These are phyloP conservation scores for Aspergillus uvarum DNA, from an alignment of 2,329 filamentous ascomycete genomes.

Conservation along the genomic window DNA sequence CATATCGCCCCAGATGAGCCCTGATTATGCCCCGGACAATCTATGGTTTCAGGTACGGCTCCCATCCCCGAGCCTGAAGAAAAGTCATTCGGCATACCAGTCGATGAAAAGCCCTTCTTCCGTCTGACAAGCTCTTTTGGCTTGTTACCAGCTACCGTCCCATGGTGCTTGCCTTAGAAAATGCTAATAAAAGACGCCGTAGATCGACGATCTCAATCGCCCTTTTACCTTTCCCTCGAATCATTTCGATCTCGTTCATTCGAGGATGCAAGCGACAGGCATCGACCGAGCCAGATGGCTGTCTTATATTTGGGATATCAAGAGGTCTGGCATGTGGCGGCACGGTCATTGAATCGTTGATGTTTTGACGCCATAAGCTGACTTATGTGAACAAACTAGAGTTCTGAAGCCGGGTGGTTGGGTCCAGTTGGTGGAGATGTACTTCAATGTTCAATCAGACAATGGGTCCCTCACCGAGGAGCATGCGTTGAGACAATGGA, in stretches of 20 bases:
- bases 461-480: conserved; percentile 72
- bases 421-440: conserved; percentile 86
- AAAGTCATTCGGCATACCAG: not conserved
- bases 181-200: conserved; percentile 5
- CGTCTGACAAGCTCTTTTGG: not conserved
- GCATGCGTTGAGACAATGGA: conserved; percentile 67
- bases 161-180: not conserved
- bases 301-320: conserved; percentile 73
- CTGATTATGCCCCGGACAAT: conserved; percentile 64
- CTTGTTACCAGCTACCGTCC: not conserved
- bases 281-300: conserved; percentile 72
- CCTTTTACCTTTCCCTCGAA: conserved; percentile 67
- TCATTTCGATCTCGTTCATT: conserved; percentile 82
- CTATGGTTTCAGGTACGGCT: conserved; percentile 62
- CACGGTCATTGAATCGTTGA: not conserved
- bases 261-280: conserved; percentile 59
- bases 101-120: not conserved
- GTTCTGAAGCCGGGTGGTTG: conserved; percentile 72
- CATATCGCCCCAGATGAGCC: conserved; percentile 68
- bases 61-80: not conserved
- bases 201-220: conserved; percentile 69
- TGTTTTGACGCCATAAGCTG: conserved; percentile 1
- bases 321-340: conserved; percentile 40
- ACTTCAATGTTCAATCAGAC: conserved; percentile 81
- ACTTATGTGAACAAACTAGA: conserved; percentile 20